Evolutionary conservation across 169 alveolate species (phyloP), one percentile per base, ranked within the genome.

Genomic region (Cryptosporidium canis): DNA sequence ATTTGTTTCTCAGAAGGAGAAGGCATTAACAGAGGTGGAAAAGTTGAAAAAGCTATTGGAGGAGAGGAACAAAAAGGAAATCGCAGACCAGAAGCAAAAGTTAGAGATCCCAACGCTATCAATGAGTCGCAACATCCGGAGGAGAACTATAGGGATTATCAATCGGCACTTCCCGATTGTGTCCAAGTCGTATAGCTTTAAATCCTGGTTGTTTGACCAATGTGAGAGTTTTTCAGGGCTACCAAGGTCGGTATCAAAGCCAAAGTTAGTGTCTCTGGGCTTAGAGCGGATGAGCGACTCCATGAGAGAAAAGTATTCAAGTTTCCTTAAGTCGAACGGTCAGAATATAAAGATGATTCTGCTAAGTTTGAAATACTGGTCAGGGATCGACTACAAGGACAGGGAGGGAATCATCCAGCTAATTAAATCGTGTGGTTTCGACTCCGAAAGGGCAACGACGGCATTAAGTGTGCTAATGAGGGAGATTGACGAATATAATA

Each of bases 61-160:
- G 7, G 18, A 41, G 24, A 77, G 27, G 39, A 77, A 77, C 21
- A 77, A 61, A n/a, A 31, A 39, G 12, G 65, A 58, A 14, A 77
- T 77, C 7, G 58, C 29, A 35, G 71, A 37, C 2, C 63, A 77
- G 6, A 77, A 77, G 44, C 77, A 77, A 58, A 77, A 77, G 44
- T 33, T 77, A 14, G 87, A 77, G 27, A 77, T 61, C n/a, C 87
- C 87, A 24, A 77, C 66, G 7, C 11, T 77, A 21, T 77, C 61
- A 14, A 77, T 77, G 87, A 77, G 87, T 48, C 31, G 14, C 9
- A 77, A 77, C n/a, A 77, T 63, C 5, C 33, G 87, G 27, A 77
- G 29, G 27, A 77, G 27, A 33, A 58, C 72, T 2, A 77, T 77
- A 58, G 66, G 51, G 14, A 53, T 77, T 5, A 35, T 77, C 2